Evolutionary conservation across 108 stramenopile genomes (phyloP).

Genomic region (Pseudonitzschia delicatissima): DNA sequence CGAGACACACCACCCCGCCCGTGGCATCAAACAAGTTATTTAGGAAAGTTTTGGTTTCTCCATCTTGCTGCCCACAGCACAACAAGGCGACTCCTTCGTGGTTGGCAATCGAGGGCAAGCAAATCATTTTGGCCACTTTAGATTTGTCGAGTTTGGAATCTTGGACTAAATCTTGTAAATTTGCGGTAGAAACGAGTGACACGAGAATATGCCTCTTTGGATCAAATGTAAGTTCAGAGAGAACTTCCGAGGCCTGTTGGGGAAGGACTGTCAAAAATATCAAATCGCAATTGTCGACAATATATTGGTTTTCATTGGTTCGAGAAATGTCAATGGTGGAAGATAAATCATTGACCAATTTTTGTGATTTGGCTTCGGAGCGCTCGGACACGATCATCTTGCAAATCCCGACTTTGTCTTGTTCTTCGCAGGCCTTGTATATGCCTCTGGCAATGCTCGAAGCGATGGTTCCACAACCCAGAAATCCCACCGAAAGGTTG

Average conservation of each 20-base stretch:
- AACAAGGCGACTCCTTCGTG: conserved; percentile 50
- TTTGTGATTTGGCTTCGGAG: conserved; percentile 52
- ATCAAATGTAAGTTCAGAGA: conserved; percentile 50
- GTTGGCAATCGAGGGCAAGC: conserved; percentile 62
- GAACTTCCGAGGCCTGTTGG: conserved; percentile 48
- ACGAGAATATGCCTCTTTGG: conserved; percentile 59
- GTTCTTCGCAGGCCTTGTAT: conserved; percentile 23
- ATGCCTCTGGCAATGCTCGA: conserved; percentile 68
- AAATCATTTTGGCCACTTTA: conserved; percentile 80
- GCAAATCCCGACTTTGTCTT: conserved; percentile 12
- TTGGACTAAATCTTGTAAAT: conserved; percentile 21
- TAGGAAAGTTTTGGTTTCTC: conserved; percentile 12
- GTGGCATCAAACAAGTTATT: conserved; percentile 23
- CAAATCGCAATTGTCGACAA: conserved; percentile 63
- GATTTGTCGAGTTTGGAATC: conserved; percentile 26
- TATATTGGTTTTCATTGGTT: conserved; percentile 60
- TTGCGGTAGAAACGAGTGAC: conserved; percentile 62
- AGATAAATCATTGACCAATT: conserved; percentile 22
- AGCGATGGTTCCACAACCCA: conserved; percentile 85
- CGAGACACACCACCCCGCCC: conserved; percentile 56
- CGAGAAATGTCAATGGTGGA: conserved; percentile 51
- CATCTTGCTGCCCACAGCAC: background rate
- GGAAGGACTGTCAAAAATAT: conserved; percentile 79
- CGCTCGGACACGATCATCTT: conserved; percentile 57
- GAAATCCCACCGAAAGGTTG: conserved; percentile 48